Base-by-base conservation (phyloP, 1,284 basidiomycete genomes). In the Sporisorium scitamineum region DNA sequence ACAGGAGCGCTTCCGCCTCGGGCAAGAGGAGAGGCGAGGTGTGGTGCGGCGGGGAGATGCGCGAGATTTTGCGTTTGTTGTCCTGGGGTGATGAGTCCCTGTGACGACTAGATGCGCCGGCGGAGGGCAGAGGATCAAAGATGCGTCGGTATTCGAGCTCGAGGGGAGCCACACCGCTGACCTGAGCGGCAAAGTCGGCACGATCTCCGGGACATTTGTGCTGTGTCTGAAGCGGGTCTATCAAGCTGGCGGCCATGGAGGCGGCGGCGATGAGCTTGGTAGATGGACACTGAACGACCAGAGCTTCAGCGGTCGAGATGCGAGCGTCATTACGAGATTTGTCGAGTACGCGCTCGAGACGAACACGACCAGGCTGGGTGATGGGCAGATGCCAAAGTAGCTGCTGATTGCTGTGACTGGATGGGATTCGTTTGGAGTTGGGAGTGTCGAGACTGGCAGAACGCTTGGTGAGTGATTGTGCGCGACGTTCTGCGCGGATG, bases 271-370 rank as follows among this genome's bases (percentile, higher is more conserved):
- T 62, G 29, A 85, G 80, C n/a, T 55, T 60, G 24, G 79, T 74
- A 5, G 67, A 72, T 6, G 84, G 84, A 54, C 84, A 85, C 32
- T 76, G 61, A 1, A 84, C 84, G n/a, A 85, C 62, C 37, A 81
- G 60, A 13, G 82, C 71, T 50, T 83, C 78, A 13, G 68, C 62
- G 10, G 45, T 58, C 1, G 71, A 64, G 55, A 84, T 66, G 9
- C 77, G 70, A 3, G 83, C 84, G 27, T 78, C 79, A 41, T 76
- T 78, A 34, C 68, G 70, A n/a, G 77, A 70, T 34, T 71, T 70
- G 63, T 85, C 84, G 27, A 82, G 60, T 3, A 85, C 84, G 16
- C 79, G 52, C 54, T 81, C 84, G 14, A 85, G 78, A 14, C 76
- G 69, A 11, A 85, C 50, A 6, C 80, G 61, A 6, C 84, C 84